Conservation (phyloP, 1,284 basidiomycete genomes). For the Fomitopsis schrenkii region DNA sequence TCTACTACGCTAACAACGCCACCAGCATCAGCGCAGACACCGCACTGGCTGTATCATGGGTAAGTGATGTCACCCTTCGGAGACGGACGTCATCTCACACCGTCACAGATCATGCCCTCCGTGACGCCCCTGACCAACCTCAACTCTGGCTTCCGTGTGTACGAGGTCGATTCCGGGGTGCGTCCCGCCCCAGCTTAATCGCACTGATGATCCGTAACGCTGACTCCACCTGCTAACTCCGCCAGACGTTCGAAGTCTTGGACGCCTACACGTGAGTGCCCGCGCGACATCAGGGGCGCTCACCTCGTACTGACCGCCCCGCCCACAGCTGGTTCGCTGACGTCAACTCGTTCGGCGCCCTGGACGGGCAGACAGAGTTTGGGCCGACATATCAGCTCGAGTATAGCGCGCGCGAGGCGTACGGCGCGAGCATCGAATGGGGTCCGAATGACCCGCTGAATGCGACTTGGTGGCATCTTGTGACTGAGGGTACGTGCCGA, state of each 20-base stretch:
- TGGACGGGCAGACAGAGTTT: conserved; percentile 49
- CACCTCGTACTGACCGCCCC: neutral
- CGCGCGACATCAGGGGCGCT: conserved; percentile 8
- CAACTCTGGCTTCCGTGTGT: conserved; percentile 78
- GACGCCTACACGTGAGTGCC: conserved; percentile 66
- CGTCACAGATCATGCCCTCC: conserved; percentile 57
- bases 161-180: conserved; percentile 73
- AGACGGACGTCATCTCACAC: neutral
- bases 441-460: conserved; percentile 66
- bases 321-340: conserved; percentile 54
- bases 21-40: conserved; percentile 54
- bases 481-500: conserved; percentile 60
- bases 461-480: conserved; percentile 80
- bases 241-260: conserved; percentile 67
- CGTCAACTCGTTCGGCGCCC: conserved; percentile 50
- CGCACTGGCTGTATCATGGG: conserved; percentile 59
- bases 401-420: conserved; percentile 69
- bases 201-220: neutral
- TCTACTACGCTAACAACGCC: conserved; percentile 75
- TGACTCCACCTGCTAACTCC: conserved; percentile 1
- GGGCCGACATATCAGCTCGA: conserved; percentile 70
- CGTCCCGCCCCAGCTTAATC: conserved; percentile 16
- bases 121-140: conserved; percentile 72
- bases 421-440: conserved; percentile 66
- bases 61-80: conserved; percentile 8